Percentiles rank a stretch among this genome's conserved stretches.
Conservation (phyloP, 2,329 filamentous ascomycete species). For the Fonsecaea pedrosoi region DNA sequence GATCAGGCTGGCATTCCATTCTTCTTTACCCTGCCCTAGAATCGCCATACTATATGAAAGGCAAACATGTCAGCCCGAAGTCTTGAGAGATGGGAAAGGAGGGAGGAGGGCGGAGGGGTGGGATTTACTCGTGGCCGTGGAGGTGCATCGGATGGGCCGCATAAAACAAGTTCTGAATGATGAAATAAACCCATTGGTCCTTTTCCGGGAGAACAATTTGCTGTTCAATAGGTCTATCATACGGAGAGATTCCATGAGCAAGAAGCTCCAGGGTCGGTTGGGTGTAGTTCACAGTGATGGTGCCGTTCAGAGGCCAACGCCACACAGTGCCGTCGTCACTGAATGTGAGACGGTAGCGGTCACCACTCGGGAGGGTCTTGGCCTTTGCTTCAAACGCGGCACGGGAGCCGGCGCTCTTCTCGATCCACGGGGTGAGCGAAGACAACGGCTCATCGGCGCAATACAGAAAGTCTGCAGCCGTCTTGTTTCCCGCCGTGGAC, state of each 20-base stretch:
- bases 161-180: constrained; percentile 40
- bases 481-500: constrained; percentile 39
- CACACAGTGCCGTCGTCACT: constrained; percentile 39
- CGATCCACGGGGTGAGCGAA: constrained; percentile 40
- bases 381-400: constrained; percentile 41
- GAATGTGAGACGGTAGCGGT: constrained; percentile 36
- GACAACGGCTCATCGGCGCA: constrained; percentile 42
- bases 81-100: background rate
- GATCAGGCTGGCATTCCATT: constrained; percentile 57
- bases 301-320: constrained; percentile 46
- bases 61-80: background rate
- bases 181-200: constrained; percentile 37
- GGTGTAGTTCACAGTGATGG: constrained; percentile 45
- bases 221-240: constrained; percentile 29
- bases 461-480: constrained; percentile 41
- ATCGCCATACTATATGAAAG: constrained; percentile 54
- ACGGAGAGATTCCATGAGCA: constrained; percentile 10
- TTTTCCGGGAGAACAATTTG: constrained; percentile 24
- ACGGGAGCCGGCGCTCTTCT: constrained; percentile 35
- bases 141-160: constrained; percentile 68
- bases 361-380: constrained; percentile 36
- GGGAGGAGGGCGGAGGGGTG: background rate
- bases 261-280: constrained; percentile 42
- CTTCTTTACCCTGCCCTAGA: constrained; percentile 60
- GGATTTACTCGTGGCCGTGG: constrained; percentile 66